Evolutionary conservation across 2,329 filamentous ascomycete genomes (phyloP), one percentile per base, ranked within the genome.

Genomic region (Aaosphaeria pasadenensis): DNA sequence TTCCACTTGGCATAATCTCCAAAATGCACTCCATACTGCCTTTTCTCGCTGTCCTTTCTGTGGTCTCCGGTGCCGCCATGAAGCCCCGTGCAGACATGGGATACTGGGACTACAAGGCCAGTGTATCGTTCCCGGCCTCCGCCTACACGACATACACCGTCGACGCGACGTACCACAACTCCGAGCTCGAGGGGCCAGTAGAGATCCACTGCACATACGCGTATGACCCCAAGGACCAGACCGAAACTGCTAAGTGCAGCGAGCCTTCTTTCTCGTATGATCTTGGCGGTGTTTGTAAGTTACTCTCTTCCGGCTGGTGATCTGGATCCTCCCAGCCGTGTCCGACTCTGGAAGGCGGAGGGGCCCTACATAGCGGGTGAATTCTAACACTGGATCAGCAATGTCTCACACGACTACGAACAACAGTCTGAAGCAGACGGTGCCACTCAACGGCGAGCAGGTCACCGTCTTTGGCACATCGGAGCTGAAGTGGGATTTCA

Each of bases 91-190:
- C 33, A 9, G 33, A 36, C 33, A 9, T 9, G 9, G 33, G 33
- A 36, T 36, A 36, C 33, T 36, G 33, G 33, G 7, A 43, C 13
- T n/a, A 31, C 33, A 9, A 9, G 9, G n/a, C 9, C 39, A 41
- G 30, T 4, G 33, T 35, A 13, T 51, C 43, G 44, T 46, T 51
- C 6, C 39, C 5, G 7, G 33, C n/a, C n/a, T 36, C 33, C 33
- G n/a, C 7, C 33, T 36, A 36, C 33, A 36, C 7, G 33, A 9
- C 33, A 9, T 36, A n/a, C 9, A 9, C 7, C 33, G 33, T 36
- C 9, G 7, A 9, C 7, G 33, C 33, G n/a, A n/a, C n/a, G 7
- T 36, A 36, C 33, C n/a, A 36, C n/a, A 36, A 36, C n/a, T 9
- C 33, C 33, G 33, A 36, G 33, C 33, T 36, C 4, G 33, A 9